Base-by-base conservation (phyloP, 441 rosid species). In the Pelargonium cotyledonis region DNA sequence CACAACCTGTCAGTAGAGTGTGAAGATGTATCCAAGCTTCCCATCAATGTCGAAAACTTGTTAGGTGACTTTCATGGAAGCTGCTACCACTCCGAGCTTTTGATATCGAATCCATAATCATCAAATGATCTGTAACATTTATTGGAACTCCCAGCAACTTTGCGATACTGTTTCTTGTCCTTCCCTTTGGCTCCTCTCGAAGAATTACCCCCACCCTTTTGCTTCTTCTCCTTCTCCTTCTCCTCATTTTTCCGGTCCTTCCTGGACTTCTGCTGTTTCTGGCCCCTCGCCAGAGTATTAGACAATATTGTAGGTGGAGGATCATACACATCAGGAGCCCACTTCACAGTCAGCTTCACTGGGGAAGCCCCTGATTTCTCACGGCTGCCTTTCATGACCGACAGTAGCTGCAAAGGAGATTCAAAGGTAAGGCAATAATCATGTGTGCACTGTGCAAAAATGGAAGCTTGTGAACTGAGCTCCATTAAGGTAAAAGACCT, bases 301-400 rank as follows among this genome's bases (percentile, higher is more conserved):
- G 90, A 85, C 31, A 82, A 75, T 15, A 89, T 81, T 16, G 94
- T 81, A 3, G 96, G 96, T 53, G 77, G 76, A 5, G 99, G 99
- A 79, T 95, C 99, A 47, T 90, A 89, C 63, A 95, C 97, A 67
- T 92, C 96, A 58, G 94, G 85, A 3, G 99, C 95, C 99, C 98
- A 95, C 44, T 83, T 76, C 65, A 95, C 95, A 0, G 70, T 76
- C 70, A 86, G 80, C 78, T 83, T 83, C 78, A 68, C 65, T 0
- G 81, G 70, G 15, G 85, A n/a, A 55, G 65, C 73, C 6, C 89
- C 95, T 66, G 70, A 78, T 72, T 83, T 89, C 75, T 86, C 88
- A 8, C 96, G 87, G 77, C 89, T 76, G 14, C 97, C 99, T 82
- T 88, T 95, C 64, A 92, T 73, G 55, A 96, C 97, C 55, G 99